A percentile compares a stretch with the other conserved stretches of the same genome.
Conservation (phyloP, 305 asterid species). For the Fraxinus dipetala region DNA sequence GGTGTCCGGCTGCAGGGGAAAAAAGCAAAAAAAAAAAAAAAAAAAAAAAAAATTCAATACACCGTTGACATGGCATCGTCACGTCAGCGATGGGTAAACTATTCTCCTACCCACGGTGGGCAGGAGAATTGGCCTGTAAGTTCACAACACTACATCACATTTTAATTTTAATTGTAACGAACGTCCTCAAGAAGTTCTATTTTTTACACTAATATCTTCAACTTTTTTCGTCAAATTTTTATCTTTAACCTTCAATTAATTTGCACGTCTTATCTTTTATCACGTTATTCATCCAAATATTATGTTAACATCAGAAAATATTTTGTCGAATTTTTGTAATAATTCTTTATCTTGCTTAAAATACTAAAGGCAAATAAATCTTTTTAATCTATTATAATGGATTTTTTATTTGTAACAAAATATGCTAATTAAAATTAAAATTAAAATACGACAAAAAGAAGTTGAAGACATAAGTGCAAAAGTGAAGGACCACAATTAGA, state of each 20-base stretch:
- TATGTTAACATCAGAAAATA: too few relatives aligned
- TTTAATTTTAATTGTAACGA: not conserved
- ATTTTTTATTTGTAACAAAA: too few relatives aligned
- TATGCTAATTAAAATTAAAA: not conserved
- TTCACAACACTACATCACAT: too few relatives aligned
- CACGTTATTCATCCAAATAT: not conserved
- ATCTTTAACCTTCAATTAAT: not conserved
- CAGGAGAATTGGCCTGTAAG: too few relatives aligned
- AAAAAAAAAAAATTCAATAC: too few relatives aligned
- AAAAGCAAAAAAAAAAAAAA: too few relatives aligned
- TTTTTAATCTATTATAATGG: not conserved
- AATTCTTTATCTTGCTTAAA: not conserved
- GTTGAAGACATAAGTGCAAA: not conserved
- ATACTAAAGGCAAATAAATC: not conserved
- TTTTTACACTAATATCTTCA: not conserved
- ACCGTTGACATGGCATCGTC: too few relatives aligned
- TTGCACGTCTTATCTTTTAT: not conserved
- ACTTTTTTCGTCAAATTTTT: too few relatives aligned
- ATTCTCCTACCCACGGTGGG: too few relatives aligned
- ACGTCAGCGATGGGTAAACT: too few relatives aligned
- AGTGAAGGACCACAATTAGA: not conserved
- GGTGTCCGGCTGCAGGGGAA: too few relatives aligned
- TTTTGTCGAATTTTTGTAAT: not conserved
- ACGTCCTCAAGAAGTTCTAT: not conserved
- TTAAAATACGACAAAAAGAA: not conserved